phyloP scores from a whole-genome alignment of 108 stramenopile genomes.

The Skeletonema tropicum region DNA sequence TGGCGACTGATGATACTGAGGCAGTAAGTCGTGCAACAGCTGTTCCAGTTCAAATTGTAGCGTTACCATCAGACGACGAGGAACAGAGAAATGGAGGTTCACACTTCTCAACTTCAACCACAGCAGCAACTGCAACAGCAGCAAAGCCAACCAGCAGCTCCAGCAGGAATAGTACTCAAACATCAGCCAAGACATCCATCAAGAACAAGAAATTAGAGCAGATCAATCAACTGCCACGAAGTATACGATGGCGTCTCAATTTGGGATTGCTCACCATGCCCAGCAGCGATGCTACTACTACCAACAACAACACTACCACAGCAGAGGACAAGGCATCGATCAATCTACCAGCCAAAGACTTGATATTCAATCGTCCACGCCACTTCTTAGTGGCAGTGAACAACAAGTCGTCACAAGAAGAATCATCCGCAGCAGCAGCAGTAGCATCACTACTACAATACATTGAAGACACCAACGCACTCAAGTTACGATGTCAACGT shows the following conservation, averaged over 20 bases:
- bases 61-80: neutral
- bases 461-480: slow-evolving; percentile 33
- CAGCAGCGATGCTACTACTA: neutral
- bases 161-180: no score
- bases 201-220: neutral
- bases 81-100: neutral
- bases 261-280: slow-evolving; percentile 30
- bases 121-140: neutral
- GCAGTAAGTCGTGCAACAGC: no score
- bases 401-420: no score
- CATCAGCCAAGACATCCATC: neutral
- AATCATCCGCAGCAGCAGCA: neutral
- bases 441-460: slow-evolving; percentile 4
- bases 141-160: neutral
- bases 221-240: slow-evolving; percentile 18
- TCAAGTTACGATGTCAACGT: slow-evolving; percentile 31
- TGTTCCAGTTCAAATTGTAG: neutral
- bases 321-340: neutral
- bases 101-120: neutral
- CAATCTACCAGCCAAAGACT: neutral
- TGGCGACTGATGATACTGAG: no score
- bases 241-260: slow-evolving; percentile 42
- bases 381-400: neutral
- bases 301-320: neutral
- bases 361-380: neutral